Evolutionary conservation across 2,329 filamentous ascomycete genomes (phyloP), one percentile per base, ranked within the genome.

Genomic region (Rachicladosporium sp.): DNA sequence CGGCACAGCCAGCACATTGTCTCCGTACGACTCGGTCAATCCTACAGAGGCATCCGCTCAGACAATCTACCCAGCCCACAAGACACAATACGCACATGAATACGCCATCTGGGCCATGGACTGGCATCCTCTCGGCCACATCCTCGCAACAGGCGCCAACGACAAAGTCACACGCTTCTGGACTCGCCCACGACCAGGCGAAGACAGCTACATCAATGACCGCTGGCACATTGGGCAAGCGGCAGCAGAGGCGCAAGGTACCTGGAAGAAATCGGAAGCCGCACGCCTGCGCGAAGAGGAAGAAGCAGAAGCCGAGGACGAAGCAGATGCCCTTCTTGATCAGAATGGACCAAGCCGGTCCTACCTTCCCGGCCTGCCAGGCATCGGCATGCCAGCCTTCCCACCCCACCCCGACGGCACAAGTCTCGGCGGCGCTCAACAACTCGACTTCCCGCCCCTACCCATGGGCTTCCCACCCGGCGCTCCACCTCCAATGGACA

Each of bases 31-130:
- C 58, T 81, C 75, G 46, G 70, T 82, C 1, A 87, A 94, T 53
- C 85, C 86, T 4, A 63, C 75, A 15, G 84, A 82, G 36, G 81
- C 85, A 0, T 80, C 87, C 0, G 78, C 86, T 0, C 89, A 95
- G 60, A 82, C 86, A n/a, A 84, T 98, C 45, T 85, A 85, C 57
- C 91, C 91, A 2, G 86, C 87, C 3, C 89, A 96, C 66, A 82
- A 78, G 53, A 66, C 95, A 27, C 77, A 82, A 6, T 89, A 80
- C 55, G 91, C 91, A 0, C 91, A 98, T 59, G 84, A 93, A 50
- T 93, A 88, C 58, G 86, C 87, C 11, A 91, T 98, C 48, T 98
- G 91, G 91, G 93, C 88, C 11, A 73, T 98, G 36, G 88, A 95
- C 65, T 98, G 91, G 88, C 91, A 98, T 58, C 91, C 91, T 1